A percentile compares a stretch with the other conserved stretches of the same genome.
Conservation (phyloP, 371 early-diverging fungal genomes). For the Umbelopsis sp. region DNA sequence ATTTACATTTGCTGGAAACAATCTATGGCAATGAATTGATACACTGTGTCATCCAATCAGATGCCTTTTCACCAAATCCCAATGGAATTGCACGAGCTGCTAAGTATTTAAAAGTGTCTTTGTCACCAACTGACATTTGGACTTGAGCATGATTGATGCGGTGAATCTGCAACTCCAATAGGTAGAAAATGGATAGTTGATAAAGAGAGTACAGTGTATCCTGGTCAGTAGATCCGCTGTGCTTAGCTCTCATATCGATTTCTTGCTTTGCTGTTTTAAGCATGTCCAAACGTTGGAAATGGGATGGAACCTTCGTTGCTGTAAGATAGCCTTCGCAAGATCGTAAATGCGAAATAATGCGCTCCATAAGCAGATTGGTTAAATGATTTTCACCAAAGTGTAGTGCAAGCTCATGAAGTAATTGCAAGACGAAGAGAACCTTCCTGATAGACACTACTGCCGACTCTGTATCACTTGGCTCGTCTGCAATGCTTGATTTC, state of each 20-base stretch:
- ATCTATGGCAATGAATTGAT: conserved; percentile 8
- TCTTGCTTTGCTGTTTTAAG: not conserved
- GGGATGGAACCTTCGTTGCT: not conserved
- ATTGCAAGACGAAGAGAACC: not conserved
- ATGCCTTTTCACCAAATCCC: not conserved
- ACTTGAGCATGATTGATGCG: not conserved
- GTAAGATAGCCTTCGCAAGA: conserved; percentile 1
- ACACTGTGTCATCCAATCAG: conserved; percentile 5
- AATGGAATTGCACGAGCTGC: conserved; percentile 1
- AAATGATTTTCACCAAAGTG: not conserved
- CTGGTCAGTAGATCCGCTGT: not conserved
- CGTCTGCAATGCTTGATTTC: not conserved
- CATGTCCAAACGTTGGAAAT: not conserved
- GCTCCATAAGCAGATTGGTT: not conserved
- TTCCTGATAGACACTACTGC: not conserved
- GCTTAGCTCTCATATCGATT: not conserved
- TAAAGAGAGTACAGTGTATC: not conserved
- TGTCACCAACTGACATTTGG: not conserved
- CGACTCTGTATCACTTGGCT: not conserved
- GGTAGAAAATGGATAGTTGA: not conserved
- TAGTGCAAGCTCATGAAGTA: not conserved
- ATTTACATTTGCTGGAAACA: conserved; percentile 1
- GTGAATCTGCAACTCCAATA: not conserved
- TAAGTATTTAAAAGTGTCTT: not conserved
- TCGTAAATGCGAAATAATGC: not conserved